phyloP scores from a whole-genome alignment of 768 basidiomycete genomes.

The Hortiboletus flavorubellus region DNA sequence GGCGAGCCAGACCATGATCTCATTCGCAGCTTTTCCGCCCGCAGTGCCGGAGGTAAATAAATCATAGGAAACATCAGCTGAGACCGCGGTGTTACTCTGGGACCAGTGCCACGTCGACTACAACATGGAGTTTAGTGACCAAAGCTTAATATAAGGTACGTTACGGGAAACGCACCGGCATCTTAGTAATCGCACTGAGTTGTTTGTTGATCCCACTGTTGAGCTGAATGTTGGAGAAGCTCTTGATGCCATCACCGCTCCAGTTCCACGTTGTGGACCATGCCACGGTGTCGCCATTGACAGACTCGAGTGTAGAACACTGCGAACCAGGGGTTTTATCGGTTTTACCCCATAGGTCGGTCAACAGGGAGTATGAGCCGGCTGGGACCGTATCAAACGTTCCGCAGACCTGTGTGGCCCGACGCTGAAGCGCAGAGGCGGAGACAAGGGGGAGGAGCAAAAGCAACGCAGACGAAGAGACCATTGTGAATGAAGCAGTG shows the following conservation, averaged over 20 bases:
- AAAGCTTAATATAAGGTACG: background rate
- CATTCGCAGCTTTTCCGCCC: slow-evolving; percentile 44
- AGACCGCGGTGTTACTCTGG: slow-evolving; percentile 43
- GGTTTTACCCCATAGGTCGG: slow-evolving; percentile 45
- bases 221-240: slow-evolving; percentile 53
- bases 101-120: slow-evolving; percentile 48
- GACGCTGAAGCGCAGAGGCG: background rate
- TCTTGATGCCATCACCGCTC: slow-evolving; percentile 52
- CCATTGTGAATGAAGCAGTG: background rate
- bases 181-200: slow-evolving; percentile 35
- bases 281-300: slow-evolving; percentile 43
- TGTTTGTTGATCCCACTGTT: slow-evolving; percentile 22
- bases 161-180: slow-evolving; percentile 42
- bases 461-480: background rate
- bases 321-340: slow-evolving; percentile 48
- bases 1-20: slow-evolving; percentile 67
- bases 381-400: slow-evolving; percentile 40
- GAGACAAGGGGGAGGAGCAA: background rate
- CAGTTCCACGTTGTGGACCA: slow-evolving; percentile 55
- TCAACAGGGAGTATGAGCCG: slow-evolving; percentile 20
- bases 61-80: slow-evolving; percentile 59
- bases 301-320: slow-evolving; percentile 45
- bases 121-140: background rate
- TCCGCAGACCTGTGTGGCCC: background rate
- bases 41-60: slow-evolving; percentile 54